phyloP scores from a whole-genome alignment of 768 basidiomycete genomes.

The Lactifluus echinatus region DNA sequence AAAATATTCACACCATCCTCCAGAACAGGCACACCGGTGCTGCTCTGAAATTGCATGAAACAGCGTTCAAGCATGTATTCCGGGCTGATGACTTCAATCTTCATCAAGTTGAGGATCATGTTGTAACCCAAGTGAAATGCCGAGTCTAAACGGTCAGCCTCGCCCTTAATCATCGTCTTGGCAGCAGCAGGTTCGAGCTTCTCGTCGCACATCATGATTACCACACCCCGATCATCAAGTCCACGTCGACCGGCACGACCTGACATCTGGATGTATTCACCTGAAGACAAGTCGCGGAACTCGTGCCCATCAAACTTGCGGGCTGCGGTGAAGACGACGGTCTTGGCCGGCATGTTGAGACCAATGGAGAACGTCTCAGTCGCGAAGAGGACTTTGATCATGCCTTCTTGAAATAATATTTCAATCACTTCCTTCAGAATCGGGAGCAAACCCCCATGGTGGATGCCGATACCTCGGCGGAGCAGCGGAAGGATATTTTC shows the following conservation, averaged over 20 bases:
- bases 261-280: slow-evolving; percentile 99
- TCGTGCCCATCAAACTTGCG: slow-evolving; percentile 96
- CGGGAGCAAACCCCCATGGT: slow-evolving; percentile 94
- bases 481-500: slow-evolving; percentile 85
- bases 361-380: slow-evolving; percentile 99
- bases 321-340: slow-evolving; percentile 92
- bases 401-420: slow-evolving; percentile 95
- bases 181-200: slow-evolving; percentile 89
- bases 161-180: slow-evolving; percentile 96
- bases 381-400: slow-evolving; percentile 96
- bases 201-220: slow-evolving; percentile 99
- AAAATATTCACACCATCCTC: slow-evolving; percentile 52
- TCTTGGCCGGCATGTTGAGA: slow-evolving; percentile 99
- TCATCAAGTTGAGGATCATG: slow-evolving; percentile 97
- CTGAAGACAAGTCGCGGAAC: slow-evolving; percentile 85
- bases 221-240: slow-evolving; percentile 95
- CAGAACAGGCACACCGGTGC: slow-evolving; percentile 74
- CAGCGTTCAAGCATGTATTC: slow-evolving; percentile 97
- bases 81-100: slow-evolving; percentile 96
- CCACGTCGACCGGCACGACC: slow-evolving; percentile 96
- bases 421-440: slow-evolving; percentile 99
- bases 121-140: slow-evolving; percentile 99
- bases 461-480: slow-evolving; percentile 93
- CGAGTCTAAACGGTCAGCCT: slow-evolving; percentile 93
- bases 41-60: slow-evolving; percentile 99